These are phyloP conservation scores for Kalmusia sp. DNA, from an alignment of 2,329 filamentous ascomycete species.

Conservation along the genomic window DNA sequence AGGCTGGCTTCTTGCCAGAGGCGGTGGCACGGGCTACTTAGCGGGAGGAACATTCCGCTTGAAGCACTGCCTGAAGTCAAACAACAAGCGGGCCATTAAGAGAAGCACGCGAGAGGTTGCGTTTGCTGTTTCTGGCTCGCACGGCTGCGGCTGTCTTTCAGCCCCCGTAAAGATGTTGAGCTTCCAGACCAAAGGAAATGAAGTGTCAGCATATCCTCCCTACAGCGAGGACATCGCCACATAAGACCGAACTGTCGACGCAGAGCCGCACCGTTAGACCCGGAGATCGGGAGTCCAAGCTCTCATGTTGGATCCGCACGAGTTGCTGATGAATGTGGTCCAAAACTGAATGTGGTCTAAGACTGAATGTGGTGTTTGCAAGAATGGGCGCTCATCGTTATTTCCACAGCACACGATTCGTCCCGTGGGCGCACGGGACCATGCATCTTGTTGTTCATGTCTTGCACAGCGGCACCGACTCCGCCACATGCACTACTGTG, in stretches of 20 bases:
- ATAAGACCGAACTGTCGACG: not conserved
- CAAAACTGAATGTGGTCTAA: too few relatives aligned
- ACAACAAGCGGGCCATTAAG: conserved; percentile 19
- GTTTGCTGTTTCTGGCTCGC: conserved; percentile 23
- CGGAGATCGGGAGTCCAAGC: not conserved
- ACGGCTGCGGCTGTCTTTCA: conserved; percentile 24
- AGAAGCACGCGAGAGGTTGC: conserved; percentile 23
- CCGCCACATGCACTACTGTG: conserved; percentile 37
- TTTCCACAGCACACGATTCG: too few relatives aligned
- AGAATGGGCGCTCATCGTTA: too few relatives aligned
- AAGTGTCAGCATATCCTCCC: not conserved
- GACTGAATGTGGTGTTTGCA: too few relatives aligned
- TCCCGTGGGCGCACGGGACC: conserved; percentile 15
- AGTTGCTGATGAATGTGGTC: not conserved
- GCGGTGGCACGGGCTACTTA: conserved; percentile 33
- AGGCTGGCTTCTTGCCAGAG: conserved; percentile 19
- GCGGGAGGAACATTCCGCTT: conserved; percentile 8
- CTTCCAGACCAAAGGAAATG: not conserved
- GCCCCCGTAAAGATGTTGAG: not conserved
- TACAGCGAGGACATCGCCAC: not conserved
- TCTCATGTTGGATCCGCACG: not conserved
- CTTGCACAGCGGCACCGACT: conserved; percentile 21
- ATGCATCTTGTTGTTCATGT: conserved; percentile 8
- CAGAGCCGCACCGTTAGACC: not conserved
- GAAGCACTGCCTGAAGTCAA: conserved; percentile 18